Conservation (phyloP, 164 flowering plant genomes). For the Dillenia turbinata region DNA sequence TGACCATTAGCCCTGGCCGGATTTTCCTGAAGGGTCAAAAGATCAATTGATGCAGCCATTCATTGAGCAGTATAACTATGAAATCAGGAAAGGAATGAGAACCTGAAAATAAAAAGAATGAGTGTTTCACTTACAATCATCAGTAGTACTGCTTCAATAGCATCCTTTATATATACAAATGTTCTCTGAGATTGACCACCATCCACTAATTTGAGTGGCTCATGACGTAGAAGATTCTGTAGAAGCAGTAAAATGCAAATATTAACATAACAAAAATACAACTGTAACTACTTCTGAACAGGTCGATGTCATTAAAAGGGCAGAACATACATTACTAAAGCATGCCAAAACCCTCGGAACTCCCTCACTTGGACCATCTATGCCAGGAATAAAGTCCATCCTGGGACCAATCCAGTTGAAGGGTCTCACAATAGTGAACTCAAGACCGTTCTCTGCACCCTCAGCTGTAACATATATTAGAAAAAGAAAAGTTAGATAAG, state of each 20-base stretch:
- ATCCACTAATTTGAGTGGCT: conserved; percentile 70
- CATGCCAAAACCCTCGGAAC: conserved; percentile 89
- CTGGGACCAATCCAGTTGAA: conserved; percentile 94
- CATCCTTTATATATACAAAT: conserved; percentile 62
- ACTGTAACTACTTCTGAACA: too few species aligned
- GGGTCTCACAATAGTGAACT: conserved; percentile 79
- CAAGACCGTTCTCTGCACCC: conserved; percentile 76
- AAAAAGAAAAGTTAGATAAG: not conserved
- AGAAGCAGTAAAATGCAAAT: not conserved
- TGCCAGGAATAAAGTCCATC: conserved; percentile 88
- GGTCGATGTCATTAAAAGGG: not conserved
- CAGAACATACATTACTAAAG: conserved; percentile 71
- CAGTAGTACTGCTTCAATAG: conserved; percentile 65
- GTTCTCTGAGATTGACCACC: conserved; percentile 71
- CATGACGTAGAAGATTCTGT: conserved; percentile 51
- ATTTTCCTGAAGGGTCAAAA: conserved; percentile 54
- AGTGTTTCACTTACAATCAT: conserved; percentile 45
- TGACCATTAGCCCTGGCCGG: conserved; percentile 85
- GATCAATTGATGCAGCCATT: not conserved
- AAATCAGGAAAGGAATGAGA: not conserved
- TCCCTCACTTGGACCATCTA: conserved; percentile 93
- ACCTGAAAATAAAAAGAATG: not conserved
- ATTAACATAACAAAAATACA: too few species aligned
- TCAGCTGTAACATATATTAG: conserved; percentile 37
- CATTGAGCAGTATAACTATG: not conserved